Conservation (phyloP, 2,329 filamentous ascomycete species). For the Alternaria incomplexa region DNA sequence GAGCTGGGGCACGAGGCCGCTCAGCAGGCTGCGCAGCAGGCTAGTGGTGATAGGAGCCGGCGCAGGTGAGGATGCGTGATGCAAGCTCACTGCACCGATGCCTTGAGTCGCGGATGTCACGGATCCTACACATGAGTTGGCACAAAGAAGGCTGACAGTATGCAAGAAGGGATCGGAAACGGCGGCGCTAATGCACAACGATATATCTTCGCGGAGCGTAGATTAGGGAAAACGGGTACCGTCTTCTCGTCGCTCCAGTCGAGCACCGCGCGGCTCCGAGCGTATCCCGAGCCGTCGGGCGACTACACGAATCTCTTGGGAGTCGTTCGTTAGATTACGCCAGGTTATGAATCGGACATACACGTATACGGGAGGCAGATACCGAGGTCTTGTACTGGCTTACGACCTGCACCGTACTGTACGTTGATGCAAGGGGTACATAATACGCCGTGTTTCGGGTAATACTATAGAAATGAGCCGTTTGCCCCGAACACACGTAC, state of each 20-base stretch:
- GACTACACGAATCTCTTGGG: not conserved
- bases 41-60: conserved; percentile 45
- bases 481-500: not conserved
- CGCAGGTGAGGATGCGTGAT: conserved; percentile 32
- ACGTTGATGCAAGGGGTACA: not conserved
- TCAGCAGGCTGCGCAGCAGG: conserved; percentile 47
- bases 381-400: not conserved
- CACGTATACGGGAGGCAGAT: not conserved
- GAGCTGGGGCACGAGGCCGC: conserved; percentile 46
- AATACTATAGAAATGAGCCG: not conserved
- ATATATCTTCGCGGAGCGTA: not conserved
- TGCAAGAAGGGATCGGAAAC: not conserved
- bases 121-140: not conserved
- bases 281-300: not conserved
- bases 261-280: not conserved
- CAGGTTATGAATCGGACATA: not conserved
- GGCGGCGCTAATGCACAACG: not conserved
- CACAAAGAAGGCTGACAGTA: not conserved
- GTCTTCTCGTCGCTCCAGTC: not conserved
- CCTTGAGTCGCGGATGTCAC: not conserved
- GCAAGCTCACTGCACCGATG: not conserved
- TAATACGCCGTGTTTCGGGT: not conserved
- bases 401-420: not conserved
- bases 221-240: not conserved
- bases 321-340: not conserved